Conservation (phyloP, 148 eudicot species). For the Silene conica region DNA sequence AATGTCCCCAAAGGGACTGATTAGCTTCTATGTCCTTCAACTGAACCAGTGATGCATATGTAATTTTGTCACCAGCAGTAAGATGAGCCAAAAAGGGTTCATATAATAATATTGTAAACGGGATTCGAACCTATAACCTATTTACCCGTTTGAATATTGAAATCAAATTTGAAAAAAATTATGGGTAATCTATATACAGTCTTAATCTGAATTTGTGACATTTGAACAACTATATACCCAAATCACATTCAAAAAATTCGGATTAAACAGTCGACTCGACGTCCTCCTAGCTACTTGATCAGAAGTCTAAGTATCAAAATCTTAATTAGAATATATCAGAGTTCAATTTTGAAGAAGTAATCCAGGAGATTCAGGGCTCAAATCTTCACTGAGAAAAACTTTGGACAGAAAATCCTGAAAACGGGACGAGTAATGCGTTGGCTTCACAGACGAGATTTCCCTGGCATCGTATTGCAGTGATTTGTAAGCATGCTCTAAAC, state of each 20-base stretch:
- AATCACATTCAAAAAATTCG: background rate
- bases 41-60: too few species aligned
- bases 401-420: slow-evolving; percentile 37
- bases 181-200: too few species aligned
- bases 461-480: slow-evolving; percentile 34
- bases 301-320: too few species aligned
- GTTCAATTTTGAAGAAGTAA: background rate
- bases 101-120: too few species aligned
- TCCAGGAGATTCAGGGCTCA: background rate
- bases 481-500: slow-evolving; percentile 40
- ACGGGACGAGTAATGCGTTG: slow-evolving; percentile 32
- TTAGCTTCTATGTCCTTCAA: too few species aligned
- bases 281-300: background rate
- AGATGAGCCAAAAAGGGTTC: too few species aligned
- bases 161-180: too few species aligned
- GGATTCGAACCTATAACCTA: too few species aligned
- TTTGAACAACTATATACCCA: background rate
- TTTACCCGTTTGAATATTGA: too few species aligned
- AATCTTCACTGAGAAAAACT: slow-evolving; percentile 28
- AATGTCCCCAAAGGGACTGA: too few species aligned
- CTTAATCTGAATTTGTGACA: background rate
- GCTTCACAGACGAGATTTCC: slow-evolving; percentile 35
- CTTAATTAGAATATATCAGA: background rate
- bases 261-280: background rate
- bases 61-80: too few species aligned